phyloP scores from a whole-genome alignment of 768 basidiomycete species.

The Boletus insuetus region DNA sequence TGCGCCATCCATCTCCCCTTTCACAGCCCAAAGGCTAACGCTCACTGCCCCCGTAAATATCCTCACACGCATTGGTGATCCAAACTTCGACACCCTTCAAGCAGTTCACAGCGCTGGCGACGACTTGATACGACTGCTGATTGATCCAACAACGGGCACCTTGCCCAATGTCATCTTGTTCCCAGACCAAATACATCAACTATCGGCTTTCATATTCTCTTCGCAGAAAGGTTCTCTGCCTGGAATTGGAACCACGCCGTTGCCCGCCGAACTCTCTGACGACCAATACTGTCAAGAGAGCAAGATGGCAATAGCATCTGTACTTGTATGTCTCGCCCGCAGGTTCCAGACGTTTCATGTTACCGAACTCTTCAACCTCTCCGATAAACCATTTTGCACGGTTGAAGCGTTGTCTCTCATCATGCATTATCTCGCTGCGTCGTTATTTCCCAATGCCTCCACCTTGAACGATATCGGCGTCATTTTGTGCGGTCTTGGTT shows the following conservation, averaged over 20 bases:
- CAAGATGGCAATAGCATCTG: conserved; percentile 36
- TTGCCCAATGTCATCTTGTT: conserved; percentile 42
- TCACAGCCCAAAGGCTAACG: conserved; percentile 20
- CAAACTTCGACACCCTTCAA: conserved; percentile 36
- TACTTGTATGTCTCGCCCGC: conserved; percentile 46
- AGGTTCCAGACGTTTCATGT: conserved; percentile 36
- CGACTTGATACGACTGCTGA: conserved; percentile 31
- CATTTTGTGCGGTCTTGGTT: conserved; percentile 38
- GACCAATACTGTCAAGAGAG: conserved; percentile 23
- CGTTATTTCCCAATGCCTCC: conserved; percentile 43
- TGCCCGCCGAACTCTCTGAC: conserved; percentile 25
- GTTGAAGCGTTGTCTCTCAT: conserved; percentile 40
- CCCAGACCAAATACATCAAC: conserved; percentile 37
- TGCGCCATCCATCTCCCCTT: conserved; percentile 18
- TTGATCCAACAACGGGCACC: conserved; percentile 35
- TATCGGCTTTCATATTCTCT: conserved; percentile 39
- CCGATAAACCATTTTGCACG: conserved; percentile 29
- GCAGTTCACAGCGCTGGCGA: conserved; percentile 35
- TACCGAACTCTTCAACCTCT: conserved; percentile 22
- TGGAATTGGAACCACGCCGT: conserved; percentile 26
- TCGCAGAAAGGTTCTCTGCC: conserved; percentile 34
- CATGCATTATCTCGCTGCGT: conserved; percentile 47
- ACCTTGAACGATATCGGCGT: conserved; percentile 53
- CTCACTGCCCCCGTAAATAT: conserved; percentile 21
- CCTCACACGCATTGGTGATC: conserved; percentile 27